These are phyloP conservation scores for Solanum hybrid DNA, from an alignment of 305 asterid species.

Conservation along the genomic window DNA sequence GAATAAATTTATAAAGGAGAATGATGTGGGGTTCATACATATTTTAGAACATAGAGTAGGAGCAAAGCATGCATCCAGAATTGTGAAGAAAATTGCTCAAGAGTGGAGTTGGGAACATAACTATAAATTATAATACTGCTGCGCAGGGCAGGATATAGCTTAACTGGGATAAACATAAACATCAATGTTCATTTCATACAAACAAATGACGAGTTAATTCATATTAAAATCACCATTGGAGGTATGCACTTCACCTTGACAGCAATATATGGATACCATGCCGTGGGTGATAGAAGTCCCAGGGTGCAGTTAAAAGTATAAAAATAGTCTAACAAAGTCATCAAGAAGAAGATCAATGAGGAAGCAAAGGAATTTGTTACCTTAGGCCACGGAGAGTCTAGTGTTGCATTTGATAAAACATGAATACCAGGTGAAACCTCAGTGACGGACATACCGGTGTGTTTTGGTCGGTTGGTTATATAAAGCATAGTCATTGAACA, in stretches of 20 bases:
- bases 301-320: neutral
- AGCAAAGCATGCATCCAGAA: neutral
- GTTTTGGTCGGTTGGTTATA: constrained; percentile 61
- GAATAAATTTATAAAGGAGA: neutral
- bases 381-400: constrained; percentile 93
- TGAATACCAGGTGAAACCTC: constrained; percentile 81
- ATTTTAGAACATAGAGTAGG: neutral
- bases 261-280: neutral
- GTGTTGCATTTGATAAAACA: constrained; percentile 67
- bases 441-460: constrained; percentile 18
- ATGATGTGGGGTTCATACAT: neutral
- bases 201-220: neutral
- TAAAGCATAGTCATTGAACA: constrained; percentile 60
- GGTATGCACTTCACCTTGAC: neutral
- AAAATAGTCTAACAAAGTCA: neutral
- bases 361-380: constrained; percentile 13
- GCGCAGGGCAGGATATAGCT: neutral
- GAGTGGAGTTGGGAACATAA: neutral
- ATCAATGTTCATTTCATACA: neutral
- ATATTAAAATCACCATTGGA: neutral
- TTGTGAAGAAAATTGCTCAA: neutral
- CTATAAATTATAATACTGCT: neutral
- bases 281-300: neutral
- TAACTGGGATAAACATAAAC: neutral
- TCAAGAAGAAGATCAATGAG: neutral